Base-by-base conservation (phyloP, 768 basidiomycete species). In the Suillus discolor region DNA sequence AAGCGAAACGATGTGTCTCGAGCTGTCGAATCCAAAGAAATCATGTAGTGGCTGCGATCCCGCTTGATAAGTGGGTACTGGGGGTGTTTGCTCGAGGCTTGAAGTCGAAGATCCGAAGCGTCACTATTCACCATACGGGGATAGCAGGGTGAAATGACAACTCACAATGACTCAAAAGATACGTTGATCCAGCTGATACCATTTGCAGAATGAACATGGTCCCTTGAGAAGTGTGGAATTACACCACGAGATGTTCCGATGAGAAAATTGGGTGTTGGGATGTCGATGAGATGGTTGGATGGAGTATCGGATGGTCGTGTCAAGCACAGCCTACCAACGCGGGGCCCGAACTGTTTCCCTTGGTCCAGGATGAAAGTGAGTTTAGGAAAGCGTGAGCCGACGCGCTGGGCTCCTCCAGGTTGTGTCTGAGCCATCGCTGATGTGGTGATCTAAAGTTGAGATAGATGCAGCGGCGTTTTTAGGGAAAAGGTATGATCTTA, bases 121-220 rank as follows among this genome's bases (percentile, higher is more conserved):
- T 45, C n/a, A n/a, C n/a, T 45, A 28, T 20, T 51, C 18, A n/a
- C 25, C 23, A 11, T 42, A 55, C 31, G 23, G 41, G 63, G 61
- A 42, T 61, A 5, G 15, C 12, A 13, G 16, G 66, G 60, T 39
- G 31, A 53, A 62, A 53, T n/a, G 61, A 34, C 60, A 31, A 83
- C 89, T 85, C 76, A 94, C 93, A 94, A 94, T 23, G 88, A 84
- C 77, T 94, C 93, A 71, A 93, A 94, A 0, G 92, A 87, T 0
- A 93, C 78, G 66, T 90, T 83, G 0, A 91, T 75, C 85, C 90
- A 91, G 65, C 75, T 81, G 39, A 92, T 83, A 1, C 86, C 81
- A 11, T 77, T 69, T 1, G 84, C 84, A 36, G 69, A 67, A 23
- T 71, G 70, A 28, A 82, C 75, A 64, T 91, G 85, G 70, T 92